phyloP scores from a whole-genome alignment of 441 rosid species.

The Adansonia grandidieri region DNA sequence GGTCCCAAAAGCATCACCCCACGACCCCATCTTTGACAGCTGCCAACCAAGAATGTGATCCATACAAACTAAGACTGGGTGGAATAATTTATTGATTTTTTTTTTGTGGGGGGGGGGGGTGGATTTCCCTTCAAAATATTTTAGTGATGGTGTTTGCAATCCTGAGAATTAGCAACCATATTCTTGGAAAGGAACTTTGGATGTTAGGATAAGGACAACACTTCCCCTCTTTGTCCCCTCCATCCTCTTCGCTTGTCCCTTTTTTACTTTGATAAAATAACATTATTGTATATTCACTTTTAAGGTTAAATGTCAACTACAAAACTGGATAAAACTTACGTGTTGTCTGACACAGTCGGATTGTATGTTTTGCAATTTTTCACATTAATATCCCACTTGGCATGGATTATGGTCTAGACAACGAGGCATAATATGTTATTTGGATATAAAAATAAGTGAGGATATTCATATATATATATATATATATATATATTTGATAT shows the following conservation, averaged over 20 bases:
- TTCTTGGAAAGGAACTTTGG: slow-evolving; percentile 32
- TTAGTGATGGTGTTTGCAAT: slow-evolving; percentile 22
- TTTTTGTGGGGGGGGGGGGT: background rate
- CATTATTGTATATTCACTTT: slow-evolving; percentile 9
- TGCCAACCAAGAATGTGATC: slow-evolving; percentile 37
- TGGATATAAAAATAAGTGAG: no score
- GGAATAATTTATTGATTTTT: slow-evolving; percentile 41
- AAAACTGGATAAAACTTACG: background rate
- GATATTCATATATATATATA: no score
- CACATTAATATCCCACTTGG: background rate
- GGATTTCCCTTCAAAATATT: slow-evolving; percentile 23
- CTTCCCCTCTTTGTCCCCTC: slow-evolving; percentile 4
- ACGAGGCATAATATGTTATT: background rate
- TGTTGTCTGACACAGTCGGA: background rate
- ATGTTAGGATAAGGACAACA: slow-evolving; percentile 38
- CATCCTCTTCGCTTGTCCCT: slow-evolving; percentile 2
- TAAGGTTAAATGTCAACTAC: background rate
- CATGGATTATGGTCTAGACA: background rate
- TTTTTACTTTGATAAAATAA: background rate
- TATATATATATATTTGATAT: background rate
- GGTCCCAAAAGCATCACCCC: slow-evolving; percentile 19
- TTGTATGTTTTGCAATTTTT: background rate
- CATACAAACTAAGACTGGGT: slow-evolving; percentile 19
- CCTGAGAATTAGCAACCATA: slow-evolving; percentile 36
- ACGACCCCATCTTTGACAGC: slow-evolving; percentile 29